phyloP scores from a whole-genome alignment of 495 filamentous ascomycete species.

The Alectoria sarmentosa region DNA sequence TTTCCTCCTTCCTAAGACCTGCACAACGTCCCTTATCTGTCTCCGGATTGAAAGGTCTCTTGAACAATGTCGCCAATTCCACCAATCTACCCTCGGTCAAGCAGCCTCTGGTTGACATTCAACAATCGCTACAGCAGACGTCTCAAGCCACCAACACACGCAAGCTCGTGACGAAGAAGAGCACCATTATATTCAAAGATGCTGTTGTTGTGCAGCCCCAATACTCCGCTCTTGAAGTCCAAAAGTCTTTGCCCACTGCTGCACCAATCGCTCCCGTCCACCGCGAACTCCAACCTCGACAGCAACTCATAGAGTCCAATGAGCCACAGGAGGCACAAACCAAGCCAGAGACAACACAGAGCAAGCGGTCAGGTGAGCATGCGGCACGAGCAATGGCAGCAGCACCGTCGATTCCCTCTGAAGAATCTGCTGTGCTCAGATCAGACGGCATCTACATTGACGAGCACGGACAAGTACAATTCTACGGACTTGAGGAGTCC shows the following conservation, averaged over 20 bases:
- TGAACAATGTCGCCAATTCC: constrained; percentile 36
- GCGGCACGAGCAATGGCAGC: constrained; percentile 5
- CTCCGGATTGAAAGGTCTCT: constrained; percentile 38
- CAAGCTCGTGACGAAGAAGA: constrained; percentile 52
- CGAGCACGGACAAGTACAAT: constrained; percentile 21
- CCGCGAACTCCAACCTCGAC: constrained; percentile 32
- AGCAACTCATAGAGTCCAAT: constrained; percentile 40
- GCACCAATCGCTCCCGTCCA: constrained; percentile 25
- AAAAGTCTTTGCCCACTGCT: constrained; percentile 9
- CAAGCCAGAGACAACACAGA: constrained; percentile 30
- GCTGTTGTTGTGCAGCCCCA: constrained; percentile 26
- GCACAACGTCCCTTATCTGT: constrained; percentile 57
- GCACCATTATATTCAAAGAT: constrained; percentile 60
- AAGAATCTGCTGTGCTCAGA: constrained; percentile 15
- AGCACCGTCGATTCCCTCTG: constrained; percentile 11
- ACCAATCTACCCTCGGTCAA: constrained; percentile 34
- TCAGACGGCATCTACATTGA: constrained; percentile 32
- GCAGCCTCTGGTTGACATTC: constrained; percentile 27
- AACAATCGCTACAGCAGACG: constrained; percentile 31
- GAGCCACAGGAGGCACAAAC: constrained; percentile 9
- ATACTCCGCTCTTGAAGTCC: constrained; percentile 4
- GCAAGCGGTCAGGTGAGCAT: constrained; percentile 21
- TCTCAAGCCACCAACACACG: constrained; percentile 30
- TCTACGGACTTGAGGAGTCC: constrained; percentile 21
- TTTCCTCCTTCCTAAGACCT: constrained; percentile 48